phyloP scores from a whole-genome alignment of 1,284 basidiomycete species.

The Rhizoctonia solani region DNA sequence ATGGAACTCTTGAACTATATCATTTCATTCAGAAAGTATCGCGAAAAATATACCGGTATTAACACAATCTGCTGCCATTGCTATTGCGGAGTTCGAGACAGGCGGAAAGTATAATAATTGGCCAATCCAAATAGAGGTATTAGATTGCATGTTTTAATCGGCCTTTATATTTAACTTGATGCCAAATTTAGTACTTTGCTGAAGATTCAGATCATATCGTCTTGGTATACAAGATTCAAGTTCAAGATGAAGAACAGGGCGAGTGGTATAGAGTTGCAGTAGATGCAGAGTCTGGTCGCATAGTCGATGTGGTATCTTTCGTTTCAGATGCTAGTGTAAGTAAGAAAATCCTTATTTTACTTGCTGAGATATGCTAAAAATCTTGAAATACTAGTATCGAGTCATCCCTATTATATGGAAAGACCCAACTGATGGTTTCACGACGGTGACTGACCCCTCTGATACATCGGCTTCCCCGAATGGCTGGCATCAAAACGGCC shows the following conservation, averaged over 20 bases:
- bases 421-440: constrained; percentile 20
- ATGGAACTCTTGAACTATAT: neutral
- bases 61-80: no score
- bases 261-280: neutral
- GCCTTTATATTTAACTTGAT: neutral
- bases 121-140: neutral
- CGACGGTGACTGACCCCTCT: constrained; percentile 7
- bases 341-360: neutral
- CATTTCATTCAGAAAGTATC: constrained; percentile 4
- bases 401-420: constrained; percentile 25
- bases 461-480: constrained; percentile 18
- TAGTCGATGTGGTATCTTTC: constrained; percentile 34
- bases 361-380: no score
- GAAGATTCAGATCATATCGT: constrained; percentile 19
- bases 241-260: constrained; percentile 2
- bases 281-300: constrained; percentile 2
- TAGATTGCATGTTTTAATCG: neutral
- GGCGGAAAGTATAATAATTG: constrained; percentile 18
- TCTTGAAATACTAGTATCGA: constrained; percentile 22
- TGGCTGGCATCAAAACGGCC: constrained; percentile 11
- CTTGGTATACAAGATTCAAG: constrained; percentile 31
- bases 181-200: constrained; percentile 14
- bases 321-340: constrained; percentile 33
- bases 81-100: constrained; percentile 13
- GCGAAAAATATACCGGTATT: no score